These are phyloP conservation scores for Claviceps maximensis DNA, from an alignment of 2,329 filamentous ascomycete genomes.

Conservation along the genomic window DNA sequence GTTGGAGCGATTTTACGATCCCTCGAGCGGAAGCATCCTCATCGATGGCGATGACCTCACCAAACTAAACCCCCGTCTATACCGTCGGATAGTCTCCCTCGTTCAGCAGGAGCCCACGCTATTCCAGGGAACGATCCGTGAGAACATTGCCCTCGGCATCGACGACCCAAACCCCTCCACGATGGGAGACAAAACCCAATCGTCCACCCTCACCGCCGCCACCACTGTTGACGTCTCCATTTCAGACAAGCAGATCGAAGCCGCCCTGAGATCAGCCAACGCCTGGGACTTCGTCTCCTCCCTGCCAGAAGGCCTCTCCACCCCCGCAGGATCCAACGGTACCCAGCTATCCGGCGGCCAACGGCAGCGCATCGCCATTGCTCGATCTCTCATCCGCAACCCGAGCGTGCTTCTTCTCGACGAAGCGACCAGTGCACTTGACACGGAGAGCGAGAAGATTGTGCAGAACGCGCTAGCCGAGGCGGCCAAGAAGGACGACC, in stretches of 20 bases:
- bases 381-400: slow-evolving; percentile 49
- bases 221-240: slow-evolving; percentile 9
- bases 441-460: slow-evolving; percentile 88
- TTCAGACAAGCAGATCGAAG: slow-evolving; percentile 24
- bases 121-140: slow-evolving; percentile 67
- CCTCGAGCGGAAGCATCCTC: slow-evolving; percentile 29
- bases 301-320: slow-evolving; percentile 84
- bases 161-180: slow-evolving; percentile 10
- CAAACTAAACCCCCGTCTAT: slow-evolving; percentile 33
- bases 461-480: slow-evolving; percentile 74
- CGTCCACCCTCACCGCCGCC: slow-evolving; percentile 9
- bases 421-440: slow-evolving; percentile 81
- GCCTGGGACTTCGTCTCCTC: slow-evolving; percentile 50
- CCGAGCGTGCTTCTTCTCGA: slow-evolving; percentile 89
- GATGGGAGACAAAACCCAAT: not conserved
- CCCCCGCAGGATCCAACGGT: slow-evolving; percentile 57
- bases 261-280: slow-evolving; percentile 34
- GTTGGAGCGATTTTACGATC: slow-evolving; percentile 32
- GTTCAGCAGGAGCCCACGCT: slow-evolving; percentile 51
- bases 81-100: slow-evolving; percentile 37
- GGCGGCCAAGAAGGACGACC: slow-evolving; percentile 62
- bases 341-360: slow-evolving; percentile 9
- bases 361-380: slow-evolving; percentile 10
- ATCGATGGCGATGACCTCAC: slow-evolving; percentile 30
- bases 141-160: slow-evolving; percentile 49